These are phyloP conservation scores for Coemansia biformis DNA, from an alignment of 192 early-diverging fungal species.

Conservation along the genomic window DNA sequence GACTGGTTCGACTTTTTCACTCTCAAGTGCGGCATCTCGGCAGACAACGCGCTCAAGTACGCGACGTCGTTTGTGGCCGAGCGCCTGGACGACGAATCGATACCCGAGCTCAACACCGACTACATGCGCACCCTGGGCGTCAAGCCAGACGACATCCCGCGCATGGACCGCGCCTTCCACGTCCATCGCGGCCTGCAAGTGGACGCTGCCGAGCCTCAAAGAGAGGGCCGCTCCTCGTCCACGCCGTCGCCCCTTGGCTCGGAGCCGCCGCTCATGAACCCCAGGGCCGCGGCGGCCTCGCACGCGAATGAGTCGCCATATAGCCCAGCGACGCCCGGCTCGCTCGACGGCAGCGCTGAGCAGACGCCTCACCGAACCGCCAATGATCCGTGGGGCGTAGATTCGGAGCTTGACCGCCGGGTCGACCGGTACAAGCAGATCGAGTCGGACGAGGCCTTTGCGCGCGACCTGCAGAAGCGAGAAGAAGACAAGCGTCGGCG, in stretches of 20 bases:
- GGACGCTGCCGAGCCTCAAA: not conserved
- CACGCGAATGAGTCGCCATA: not conserved
- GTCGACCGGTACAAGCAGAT: constrained; percentile 57
- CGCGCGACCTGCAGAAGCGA: constrained; percentile 78
- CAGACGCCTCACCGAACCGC: constrained; percentile 16
- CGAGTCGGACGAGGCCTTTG: constrained; percentile 73
- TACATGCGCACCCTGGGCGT: constrained; percentile 73
- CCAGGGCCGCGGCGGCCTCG: not conserved
- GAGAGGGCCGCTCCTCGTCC: not conserved
- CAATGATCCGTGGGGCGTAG: constrained; percentile 48
- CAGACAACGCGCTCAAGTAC: constrained; percentile 74
- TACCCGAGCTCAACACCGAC: constrained; percentile 71
- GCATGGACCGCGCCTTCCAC: constrained; percentile 58
- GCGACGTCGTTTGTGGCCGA: constrained; percentile 81
- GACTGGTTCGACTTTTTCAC: constrained; percentile 93
- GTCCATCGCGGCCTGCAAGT: constrained; percentile 42
- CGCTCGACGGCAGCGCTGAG: not conserved
- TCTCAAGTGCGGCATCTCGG: constrained; percentile 64
- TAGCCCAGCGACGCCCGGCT: too few species aligned
- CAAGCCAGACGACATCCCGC: constrained; percentile 77
- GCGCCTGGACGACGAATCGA: constrained; percentile 73
- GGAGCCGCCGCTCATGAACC: not conserved
- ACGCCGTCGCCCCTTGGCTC: constrained; percentile 2
- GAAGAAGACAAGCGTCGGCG: constrained; percentile 44
- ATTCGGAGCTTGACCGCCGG: constrained; percentile 40